phyloP scores from a whole-genome alignment of 192 early-diverging fungal species.

The Coemansia sp. region DNA sequence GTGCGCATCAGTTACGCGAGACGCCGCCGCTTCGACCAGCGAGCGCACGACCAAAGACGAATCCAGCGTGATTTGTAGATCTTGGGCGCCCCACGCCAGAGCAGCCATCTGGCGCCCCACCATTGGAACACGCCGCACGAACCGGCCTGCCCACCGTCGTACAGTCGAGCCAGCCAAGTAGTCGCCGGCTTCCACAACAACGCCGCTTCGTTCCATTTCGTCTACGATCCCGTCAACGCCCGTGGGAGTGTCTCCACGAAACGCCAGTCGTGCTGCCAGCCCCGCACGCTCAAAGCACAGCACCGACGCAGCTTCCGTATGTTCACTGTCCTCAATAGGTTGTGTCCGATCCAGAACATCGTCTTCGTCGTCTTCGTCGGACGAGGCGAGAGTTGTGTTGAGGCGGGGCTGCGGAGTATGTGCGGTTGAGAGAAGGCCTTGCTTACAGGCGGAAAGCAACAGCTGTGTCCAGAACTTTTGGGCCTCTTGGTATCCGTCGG shows the following conservation, averaged over 20 bases:
- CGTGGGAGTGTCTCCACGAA: conserved; percentile 39
- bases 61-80: background rate
- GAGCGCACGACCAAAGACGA: conserved; percentile 11
- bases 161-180: conserved; percentile 14
- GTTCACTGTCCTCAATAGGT: background rate
- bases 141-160: conserved; percentile 20
- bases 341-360: background rate
- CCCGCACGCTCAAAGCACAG: conserved; percentile 17
- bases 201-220: conserved; percentile 12
- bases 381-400: background rate
- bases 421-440: conserved; percentile 17
- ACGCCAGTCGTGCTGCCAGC: conserved; percentile 22
- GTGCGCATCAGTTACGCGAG: conserved; percentile 22
- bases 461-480: conserved; percentile 31
- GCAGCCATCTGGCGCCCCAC: conserved; percentile 9
- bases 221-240: conserved; percentile 24
- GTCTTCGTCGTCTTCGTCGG: background rate
- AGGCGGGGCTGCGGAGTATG: background rate
- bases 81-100: conserved; percentile 8
- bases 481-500: conserved; percentile 40
- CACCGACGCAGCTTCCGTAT: conserved; percentile 10
- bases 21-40: conserved; percentile 6
- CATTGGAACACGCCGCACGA: conserved; percentile 7
- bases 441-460: conserved; percentile 13
- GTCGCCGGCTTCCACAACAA: conserved; percentile 5